Base-by-base conservation (phyloP, 2,329 filamentous ascomycete genomes). In the Cercospora brassicicola region DNA sequence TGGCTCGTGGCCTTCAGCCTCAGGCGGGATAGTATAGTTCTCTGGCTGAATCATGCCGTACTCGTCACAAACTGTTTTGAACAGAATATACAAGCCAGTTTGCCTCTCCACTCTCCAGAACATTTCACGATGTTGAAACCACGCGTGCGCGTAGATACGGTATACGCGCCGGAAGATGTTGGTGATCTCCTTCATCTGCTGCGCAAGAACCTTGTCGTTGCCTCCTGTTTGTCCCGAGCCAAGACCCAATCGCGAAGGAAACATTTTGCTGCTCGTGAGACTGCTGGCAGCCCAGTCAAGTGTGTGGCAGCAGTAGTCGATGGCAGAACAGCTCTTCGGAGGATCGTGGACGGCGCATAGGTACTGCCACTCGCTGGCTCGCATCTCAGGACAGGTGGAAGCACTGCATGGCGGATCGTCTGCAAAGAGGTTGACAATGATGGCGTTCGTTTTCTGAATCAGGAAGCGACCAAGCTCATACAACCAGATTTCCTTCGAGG, bases 251-350 rank as follows among this genome's bases (percentile, higher is more conserved):
- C 95, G 88, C 74, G 92, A 96, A 0, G 95, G 94, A 78, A 99
- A 99, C 77, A 95, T 91, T 83, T 97, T 97, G 64, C 93, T 91
- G 75, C 93, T 95, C 2, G 94, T 97, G 66, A 99, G 89, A 20
- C 94, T 91, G 76, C 96, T 97, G 66, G 93, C 94, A 2, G 95
- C 95, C 93, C 94, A 98, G 82, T 99, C 95, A 53, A 99, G 89
- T 0, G 95, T 99, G 79, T 99, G 95, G 79, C 94, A 98, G 85
- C 94, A 97, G 82, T 99, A 99, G 82, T 99, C 95, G 77, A 99
- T 97, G 62, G 95, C 95, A 80, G 94, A 97, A 83, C 95, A 99
- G 75, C 91, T 92, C 82, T 98, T 98, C 59, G 95, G 95, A 60
- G 93, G 91, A 78, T 98, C 94, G 79, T 99, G 95, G 2, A 98